These are phyloP conservation scores for Phylloporus sp. DNA, from an alignment of 768 basidiomycete species.

Conservation along the genomic window DNA sequence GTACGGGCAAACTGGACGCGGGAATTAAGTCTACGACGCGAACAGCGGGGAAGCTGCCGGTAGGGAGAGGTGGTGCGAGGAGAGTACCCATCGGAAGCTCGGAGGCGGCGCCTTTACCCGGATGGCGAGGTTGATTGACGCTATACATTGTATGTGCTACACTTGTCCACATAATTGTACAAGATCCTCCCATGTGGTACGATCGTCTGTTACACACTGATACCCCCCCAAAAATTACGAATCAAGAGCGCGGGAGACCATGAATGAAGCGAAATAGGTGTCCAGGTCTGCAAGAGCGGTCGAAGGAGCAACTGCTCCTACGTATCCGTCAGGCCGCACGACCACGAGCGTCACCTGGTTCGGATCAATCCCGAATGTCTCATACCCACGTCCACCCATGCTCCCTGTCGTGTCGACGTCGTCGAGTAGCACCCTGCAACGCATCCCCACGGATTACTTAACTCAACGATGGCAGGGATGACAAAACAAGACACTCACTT, in stretches of 20 bases:
- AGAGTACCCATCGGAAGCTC: constrained; percentile 64
- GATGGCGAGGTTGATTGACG: constrained; percentile 42
- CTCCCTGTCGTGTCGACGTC: constrained; percentile 30
- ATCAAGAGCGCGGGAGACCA: constrained; percentile 17
- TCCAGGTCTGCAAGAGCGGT: constrained; percentile 33
- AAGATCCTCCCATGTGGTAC: constrained; percentile 15
- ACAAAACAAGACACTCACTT: constrained; percentile 30
- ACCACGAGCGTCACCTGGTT: constrained; percentile 31
- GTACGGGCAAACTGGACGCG: constrained; percentile 12
- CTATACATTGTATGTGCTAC: constrained; percentile 13
- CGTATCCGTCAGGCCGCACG: constrained; percentile 39
- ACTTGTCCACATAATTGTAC: constrained; percentile 17
- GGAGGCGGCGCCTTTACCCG: constrained; percentile 51
- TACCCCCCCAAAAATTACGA: neutral
- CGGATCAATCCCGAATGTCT: constrained; percentile 30
- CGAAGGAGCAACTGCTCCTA: constrained; percentile 33
- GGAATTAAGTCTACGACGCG: constrained; percentile 8
- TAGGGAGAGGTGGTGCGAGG: constrained; percentile 48
- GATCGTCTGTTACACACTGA: neutral
- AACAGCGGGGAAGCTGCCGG: constrained; percentile 30
- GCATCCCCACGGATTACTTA: neutral
- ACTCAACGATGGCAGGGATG: neutral
- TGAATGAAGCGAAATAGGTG: constrained; percentile 47
- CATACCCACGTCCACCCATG: constrained; percentile 32
- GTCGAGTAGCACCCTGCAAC: constrained; percentile 33